These are phyloP conservation scores for Phytopythium chamaehyphon DNA, from an alignment of 352 stramenopile species.

Conservation along the genomic window DNA sequence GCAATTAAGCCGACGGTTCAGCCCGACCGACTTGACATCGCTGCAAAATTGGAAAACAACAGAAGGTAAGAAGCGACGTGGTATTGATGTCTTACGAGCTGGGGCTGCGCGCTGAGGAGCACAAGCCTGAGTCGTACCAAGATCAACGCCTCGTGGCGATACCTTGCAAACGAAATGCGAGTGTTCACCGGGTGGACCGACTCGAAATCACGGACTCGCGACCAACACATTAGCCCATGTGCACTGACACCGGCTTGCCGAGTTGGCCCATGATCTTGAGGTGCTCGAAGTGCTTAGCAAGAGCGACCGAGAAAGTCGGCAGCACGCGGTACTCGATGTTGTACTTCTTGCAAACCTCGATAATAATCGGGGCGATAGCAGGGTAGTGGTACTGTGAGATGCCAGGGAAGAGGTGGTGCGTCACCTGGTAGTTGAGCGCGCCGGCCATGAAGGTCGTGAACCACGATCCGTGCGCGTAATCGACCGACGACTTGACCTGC, in stretches of 20 bases:
- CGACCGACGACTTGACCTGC: conserved; percentile 94
- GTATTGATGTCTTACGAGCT: no score
- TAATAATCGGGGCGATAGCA: conserved; percentile 90
- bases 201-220: no score
- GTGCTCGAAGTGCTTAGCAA: conserved; percentile 85
- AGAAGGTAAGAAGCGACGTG: no score
- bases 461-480: conserved; percentile 85
- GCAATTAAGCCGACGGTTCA: no score
- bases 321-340: conserved; percentile 91
- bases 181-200: no score
- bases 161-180: no score
- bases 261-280: conserved; percentile 87
- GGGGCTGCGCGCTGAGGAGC: no score
- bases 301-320: conserved; percentile 71
- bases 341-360: conserved; percentile 92
- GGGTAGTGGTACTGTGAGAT: conserved; percentile 94
- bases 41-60: no score
- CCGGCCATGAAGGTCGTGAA: conserved; percentile 92
- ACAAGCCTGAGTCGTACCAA: no score
- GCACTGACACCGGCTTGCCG: conserved; percentile 70
- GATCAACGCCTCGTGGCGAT: no score
- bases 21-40: no score
- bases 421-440: conserved; percentile 97
- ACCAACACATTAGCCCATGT: conserved; percentile 75
- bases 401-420: conserved; percentile 90